Evolutionary conservation across 2,329 filamentous ascomycete species (phyloP), one percentile per base, ranked within the genome.

Genomic region (Botryosphaeria dothidea): DNA sequence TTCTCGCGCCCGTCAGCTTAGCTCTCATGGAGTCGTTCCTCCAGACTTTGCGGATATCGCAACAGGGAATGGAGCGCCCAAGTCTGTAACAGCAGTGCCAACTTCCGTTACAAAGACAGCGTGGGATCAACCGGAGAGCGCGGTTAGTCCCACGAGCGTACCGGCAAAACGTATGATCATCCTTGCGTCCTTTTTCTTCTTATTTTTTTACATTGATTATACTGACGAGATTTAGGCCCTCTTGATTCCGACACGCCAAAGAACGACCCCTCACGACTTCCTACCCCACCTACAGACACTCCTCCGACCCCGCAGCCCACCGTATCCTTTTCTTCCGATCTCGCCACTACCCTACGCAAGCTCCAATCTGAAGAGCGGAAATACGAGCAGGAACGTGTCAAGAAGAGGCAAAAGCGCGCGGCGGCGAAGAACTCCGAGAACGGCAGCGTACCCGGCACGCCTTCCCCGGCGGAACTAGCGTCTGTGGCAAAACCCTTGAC

Each of bases 21-120:
- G 90, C 21, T 92, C 93, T 1, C 90, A 96, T 75, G 94, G 93
- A 1, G 81, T 89, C 34, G 83, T 97, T 5, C 91, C 92, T 2
- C 82, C 86, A 9, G 91, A 93, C 63, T 95, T 93, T 87, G 78
- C 84, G 21, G 87, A 91, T 69, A 84, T 92, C 52, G 92, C 92
- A 4, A 84, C 77, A 75, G 71, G 86, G 80, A 64, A 83, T 77
- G 72, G 81, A 66, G 74, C 78, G 64, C 71, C 68, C 76, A 69
- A 66, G 61, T 68, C 64, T 49, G 72, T 75, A 48, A 75, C 77
- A 67, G 73, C 75, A 13, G 76, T 74, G 52, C 76, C 75, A 46
- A 73, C 70, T 66, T 79, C 75, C 66, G 68, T 77, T 25, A 70
- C 73, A 34, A 75, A 78, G 71, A 77, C 73, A 57, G 69, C 77